These are phyloP conservation scores for Penicillium griseofulvum DNA, from an alignment of 2,329 filamentous ascomycete species.

Conservation along the genomic window DNA sequence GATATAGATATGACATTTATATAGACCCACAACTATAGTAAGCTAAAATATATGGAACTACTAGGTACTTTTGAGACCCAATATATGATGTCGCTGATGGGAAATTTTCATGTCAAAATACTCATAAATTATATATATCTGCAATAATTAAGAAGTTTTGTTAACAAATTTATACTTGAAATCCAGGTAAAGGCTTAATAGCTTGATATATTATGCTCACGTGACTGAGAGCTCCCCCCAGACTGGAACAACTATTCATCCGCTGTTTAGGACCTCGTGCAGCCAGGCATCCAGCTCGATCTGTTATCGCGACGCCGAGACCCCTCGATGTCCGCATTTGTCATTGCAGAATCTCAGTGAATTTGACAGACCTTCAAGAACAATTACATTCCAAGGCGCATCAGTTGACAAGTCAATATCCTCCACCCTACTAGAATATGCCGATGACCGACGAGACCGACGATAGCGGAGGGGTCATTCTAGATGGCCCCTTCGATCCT, in stretches of 20 bases:
- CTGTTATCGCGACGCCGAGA: constrained; percentile 16
- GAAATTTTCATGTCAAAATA: no score
- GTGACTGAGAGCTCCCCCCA: background rate
- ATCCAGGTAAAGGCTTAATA: background rate
- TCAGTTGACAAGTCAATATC: background rate
- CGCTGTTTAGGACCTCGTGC: constrained; percentile 8
- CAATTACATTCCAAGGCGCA: background rate
- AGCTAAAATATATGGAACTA: no score
- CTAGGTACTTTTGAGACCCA: no score
- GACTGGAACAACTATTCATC: background rate
- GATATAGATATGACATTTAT: background rate
- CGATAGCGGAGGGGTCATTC: constrained; percentile 43
- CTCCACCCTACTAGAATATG: constrained; percentile 12
- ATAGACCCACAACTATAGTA: background rate
- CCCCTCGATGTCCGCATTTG: constrained; percentile 11
- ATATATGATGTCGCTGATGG: no score
- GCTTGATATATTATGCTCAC: background rate
- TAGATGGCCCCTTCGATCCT: constrained; percentile 56
- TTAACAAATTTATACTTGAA: background rate
- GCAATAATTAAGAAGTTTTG: no score
- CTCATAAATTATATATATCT: no score
- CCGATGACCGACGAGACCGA: constrained; percentile 44
- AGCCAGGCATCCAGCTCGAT: constrained; percentile 4
- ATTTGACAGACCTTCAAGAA: background rate
- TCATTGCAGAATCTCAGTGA: background rate